Percentiles rank a stretch among this genome's conserved stretches.
Evolutionary conservation across 2,329 filamentous ascomycete genomes (phyloP).

Genomic region (Eurotiales sp.): DNA sequence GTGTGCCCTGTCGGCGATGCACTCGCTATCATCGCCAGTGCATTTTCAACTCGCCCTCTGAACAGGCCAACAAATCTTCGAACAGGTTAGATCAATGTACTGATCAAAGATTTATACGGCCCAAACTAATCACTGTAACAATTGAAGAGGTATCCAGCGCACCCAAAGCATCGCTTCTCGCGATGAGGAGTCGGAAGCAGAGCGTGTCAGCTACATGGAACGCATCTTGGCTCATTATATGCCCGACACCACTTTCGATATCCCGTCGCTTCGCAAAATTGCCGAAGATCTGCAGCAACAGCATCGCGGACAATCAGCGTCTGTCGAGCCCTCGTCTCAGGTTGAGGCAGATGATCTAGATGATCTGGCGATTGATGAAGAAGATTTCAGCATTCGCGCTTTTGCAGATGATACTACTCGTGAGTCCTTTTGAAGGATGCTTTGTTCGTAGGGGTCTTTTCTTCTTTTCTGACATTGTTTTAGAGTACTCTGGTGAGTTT

Average conservation of each 20-base stretch:
- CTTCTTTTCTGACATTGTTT: not conserved
- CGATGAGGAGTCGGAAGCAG: conserved; percentile 33
- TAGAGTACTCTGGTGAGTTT: conserved; percentile 45
- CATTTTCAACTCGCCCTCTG: conserved; percentile 43
- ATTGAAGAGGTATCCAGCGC: conserved; percentile 23
- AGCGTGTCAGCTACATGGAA: conserved; percentile 44
- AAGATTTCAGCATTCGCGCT: conserved; percentile 39
- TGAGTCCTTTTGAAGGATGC: conserved; percentile 24
- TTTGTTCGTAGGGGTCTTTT: too few species aligned
- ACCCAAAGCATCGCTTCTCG: conserved; percentile 28
- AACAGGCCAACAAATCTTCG: conserved; percentile 29
- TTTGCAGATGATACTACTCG: conserved; percentile 38
- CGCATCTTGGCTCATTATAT: conserved; percentile 47
- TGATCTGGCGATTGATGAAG: conserved; percentile 40
- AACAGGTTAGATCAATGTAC: conserved; percentile 21
- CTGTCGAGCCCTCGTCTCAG: conserved; percentile 27
- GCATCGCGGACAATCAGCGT: conserved; percentile 29
- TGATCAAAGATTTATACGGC: conserved; percentile 33
- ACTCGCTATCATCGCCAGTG: conserved; percentile 50
- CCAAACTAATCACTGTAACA: conserved; percentile 14
- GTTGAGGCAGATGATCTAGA: conserved; percentile 35
- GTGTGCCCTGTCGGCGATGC: conserved; percentile 52
- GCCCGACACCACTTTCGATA: conserved; percentile 43
- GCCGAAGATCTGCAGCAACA: conserved; percentile 43
- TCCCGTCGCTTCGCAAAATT: conserved; percentile 40